Evolutionary conservation across 371 early-diverging fungal genomes (phyloP).

Genomic region (Mucor circinelloides): DNA sequence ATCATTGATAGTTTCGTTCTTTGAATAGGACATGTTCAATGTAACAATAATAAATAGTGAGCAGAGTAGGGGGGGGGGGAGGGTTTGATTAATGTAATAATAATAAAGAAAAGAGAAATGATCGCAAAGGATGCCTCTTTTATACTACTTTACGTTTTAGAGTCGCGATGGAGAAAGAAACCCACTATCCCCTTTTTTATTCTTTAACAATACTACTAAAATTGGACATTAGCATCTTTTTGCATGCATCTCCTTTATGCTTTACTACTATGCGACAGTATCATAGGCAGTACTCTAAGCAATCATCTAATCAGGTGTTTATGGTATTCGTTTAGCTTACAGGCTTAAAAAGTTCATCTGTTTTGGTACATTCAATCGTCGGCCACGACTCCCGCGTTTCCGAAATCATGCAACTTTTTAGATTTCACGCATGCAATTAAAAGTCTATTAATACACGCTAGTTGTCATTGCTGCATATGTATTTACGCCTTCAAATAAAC

Average conservation of each 20-base stretch:
- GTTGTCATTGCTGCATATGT: not conserved
- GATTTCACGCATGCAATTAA: not conserved
- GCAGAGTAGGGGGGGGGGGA: not conserved
- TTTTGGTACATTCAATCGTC: not conserved
- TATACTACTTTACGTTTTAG: not conserved
- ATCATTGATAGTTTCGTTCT: constrained; percentile 1
- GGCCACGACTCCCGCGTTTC: not conserved
- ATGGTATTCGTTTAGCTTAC: not conserved
- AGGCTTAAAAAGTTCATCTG: not conserved
- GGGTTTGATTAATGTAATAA: not conserved
- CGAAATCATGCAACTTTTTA: not conserved
- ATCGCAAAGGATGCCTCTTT: not conserved
- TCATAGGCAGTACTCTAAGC: too few species aligned
- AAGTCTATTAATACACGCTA: not conserved
- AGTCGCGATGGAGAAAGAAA: not conserved
- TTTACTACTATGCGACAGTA: too few species aligned
- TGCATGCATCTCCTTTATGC: not conserved
- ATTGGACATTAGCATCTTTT: not conserved
- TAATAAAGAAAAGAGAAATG: not conserved
- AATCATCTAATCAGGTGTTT: not conserved
- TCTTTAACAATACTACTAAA: not conserved
- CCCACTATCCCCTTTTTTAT: not conserved
- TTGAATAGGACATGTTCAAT: not conserved
- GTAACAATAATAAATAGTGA: not conserved
- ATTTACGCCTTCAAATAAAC: not conserved